Evolutionary conservation across 352 stramenopile species (phyloP).

Genomic region (Globisporangium canariense): DNA sequence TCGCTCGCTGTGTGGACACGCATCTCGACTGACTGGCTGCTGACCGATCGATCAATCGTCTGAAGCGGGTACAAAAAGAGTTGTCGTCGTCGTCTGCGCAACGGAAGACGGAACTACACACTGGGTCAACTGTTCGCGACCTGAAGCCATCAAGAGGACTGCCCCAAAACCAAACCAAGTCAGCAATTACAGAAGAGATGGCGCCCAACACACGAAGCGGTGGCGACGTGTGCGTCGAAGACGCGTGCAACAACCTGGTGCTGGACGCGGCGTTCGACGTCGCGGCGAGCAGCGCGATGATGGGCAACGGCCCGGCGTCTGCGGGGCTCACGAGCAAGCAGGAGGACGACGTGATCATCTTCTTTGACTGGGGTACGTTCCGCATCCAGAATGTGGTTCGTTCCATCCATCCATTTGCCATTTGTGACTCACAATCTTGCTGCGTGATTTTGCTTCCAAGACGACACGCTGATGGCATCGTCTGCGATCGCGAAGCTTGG

Average conservation of each 20-base stretch:
- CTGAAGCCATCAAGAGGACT: constrained; percentile 6
- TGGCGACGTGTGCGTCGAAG: constrained; percentile 64
- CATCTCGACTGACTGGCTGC: background rate
- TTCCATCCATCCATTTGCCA: background rate
- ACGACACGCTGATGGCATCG: constrained; percentile 81
- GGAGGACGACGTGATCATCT: constrained; percentile 70
- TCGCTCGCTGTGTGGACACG: background rate
- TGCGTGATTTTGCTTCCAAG: constrained; percentile 23
- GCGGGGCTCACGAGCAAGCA: constrained; percentile 23
- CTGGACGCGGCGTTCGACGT: constrained; percentile 52
- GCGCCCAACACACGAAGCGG: constrained; percentile 51
- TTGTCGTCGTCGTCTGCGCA: constrained; percentile 2
- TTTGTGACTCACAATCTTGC: constrained; percentile 5
- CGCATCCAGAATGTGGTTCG: background rate
- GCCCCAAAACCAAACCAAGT: background rate
- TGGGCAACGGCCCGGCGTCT: constrained; percentile 24
- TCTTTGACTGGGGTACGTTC: constrained; percentile 82
- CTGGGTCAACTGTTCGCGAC: constrained; percentile 1
- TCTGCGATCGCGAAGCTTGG: constrained; percentile 77
- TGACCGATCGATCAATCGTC: background rate
- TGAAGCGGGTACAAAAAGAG: constrained; percentile 3
- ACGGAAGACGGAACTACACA: background rate
- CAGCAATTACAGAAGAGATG: constrained; percentile 24
- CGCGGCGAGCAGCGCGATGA: constrained; percentile 23
- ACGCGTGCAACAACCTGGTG: constrained; percentile 42